phyloP scores from a whole-genome alignment of 2,329 filamentous ascomycete genomes.

The Calonectria multiphialidica region DNA sequence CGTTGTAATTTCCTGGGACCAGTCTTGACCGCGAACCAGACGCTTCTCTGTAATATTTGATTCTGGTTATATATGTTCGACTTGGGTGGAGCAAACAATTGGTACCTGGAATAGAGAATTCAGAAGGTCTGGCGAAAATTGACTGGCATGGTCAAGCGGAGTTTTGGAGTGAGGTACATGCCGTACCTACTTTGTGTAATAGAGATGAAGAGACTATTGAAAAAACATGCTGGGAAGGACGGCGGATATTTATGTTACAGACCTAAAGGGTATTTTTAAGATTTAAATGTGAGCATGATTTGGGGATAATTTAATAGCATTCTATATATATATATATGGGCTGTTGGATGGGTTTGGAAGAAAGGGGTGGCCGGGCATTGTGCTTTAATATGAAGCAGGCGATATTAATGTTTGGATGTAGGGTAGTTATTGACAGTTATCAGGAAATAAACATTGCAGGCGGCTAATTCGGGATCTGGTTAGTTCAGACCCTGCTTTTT shows the following conservation, averaged over 20 bases:
- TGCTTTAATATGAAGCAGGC: neutral
- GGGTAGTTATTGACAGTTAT: neutral
- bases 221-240: constrained; percentile 9
- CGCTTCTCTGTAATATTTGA: constrained; percentile 46
- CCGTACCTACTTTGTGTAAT: constrained; percentile 22
- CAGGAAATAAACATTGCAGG: neutral
- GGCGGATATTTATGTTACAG: constrained; percentile 9
- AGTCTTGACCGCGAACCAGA: constrained; percentile 33
- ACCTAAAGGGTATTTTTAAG: neutral
- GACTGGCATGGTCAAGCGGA: constrained; percentile 27
- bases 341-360: neutral
- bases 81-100: constrained; percentile 26
- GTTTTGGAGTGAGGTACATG: constrained; percentile 31
- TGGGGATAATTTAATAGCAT: neutral
- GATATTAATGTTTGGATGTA: neutral
- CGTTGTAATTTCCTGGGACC: constrained; percentile 34
- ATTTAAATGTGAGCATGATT: neutral
- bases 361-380: neutral
- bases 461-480: neutral
- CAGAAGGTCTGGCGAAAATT: constrained; percentile 23
- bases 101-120: constrained; percentile 30
- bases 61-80: constrained; percentile 44
- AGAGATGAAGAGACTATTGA: constrained; percentile 22
- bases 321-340: neutral
- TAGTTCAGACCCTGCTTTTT: neutral